These are phyloP conservation scores for Fimicolochytrium jonesii DNA, from an alignment of 192 early-diverging fungal species.

Conservation along the genomic window DNA sequence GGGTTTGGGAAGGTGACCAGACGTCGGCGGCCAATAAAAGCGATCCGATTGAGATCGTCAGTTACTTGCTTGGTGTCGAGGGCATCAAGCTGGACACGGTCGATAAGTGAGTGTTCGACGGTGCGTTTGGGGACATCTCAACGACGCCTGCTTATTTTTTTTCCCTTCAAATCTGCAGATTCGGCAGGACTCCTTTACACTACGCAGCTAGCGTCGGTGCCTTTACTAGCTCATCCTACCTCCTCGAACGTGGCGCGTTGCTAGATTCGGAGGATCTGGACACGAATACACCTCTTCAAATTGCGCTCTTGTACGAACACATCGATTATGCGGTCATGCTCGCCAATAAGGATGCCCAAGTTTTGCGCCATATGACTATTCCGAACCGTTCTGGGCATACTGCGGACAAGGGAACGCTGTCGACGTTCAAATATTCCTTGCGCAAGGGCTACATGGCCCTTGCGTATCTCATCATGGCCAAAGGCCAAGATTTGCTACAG, in stretches of 20 bases:
- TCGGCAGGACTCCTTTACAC: slow-evolving; percentile 52
- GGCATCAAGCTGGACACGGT: slow-evolving; percentile 27
- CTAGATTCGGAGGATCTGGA: slow-evolving; percentile 28
- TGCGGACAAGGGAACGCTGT: too few species aligned
- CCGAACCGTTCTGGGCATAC: too few species aligned
- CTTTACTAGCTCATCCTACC: slow-evolving; percentile 42
- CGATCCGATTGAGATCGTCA: slow-evolving; percentile 53
- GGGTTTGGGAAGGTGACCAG: slow-evolving; percentile 34
- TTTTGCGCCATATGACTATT: slow-evolving; percentile 21
- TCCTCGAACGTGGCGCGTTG: slow-evolving; percentile 28
- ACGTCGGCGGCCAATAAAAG: slow-evolving; percentile 4
- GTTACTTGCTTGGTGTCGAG: slow-evolving; percentile 24
- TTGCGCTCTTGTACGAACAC: slow-evolving; percentile 37
- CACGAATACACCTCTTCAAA: slow-evolving; percentile 42
- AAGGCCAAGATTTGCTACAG: slow-evolving; percentile 29
- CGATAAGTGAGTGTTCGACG: slow-evolving; percentile 32
- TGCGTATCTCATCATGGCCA: slow-evolving; percentile 48
- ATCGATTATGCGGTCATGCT: slow-evolving; percentile 49
- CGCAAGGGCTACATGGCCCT: slow-evolving; percentile 40
- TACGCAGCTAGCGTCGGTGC: slow-evolving; percentile 50
- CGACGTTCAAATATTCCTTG: slow-evolving; percentile 31
- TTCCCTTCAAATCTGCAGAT: too few species aligned
- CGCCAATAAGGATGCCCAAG: slow-evolving; percentile 32
- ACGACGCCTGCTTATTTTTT: too few species aligned
- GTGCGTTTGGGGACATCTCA: too few species aligned